Percentiles rank a stretch among this genome's conserved stretches.
These are phyloP conservation scores for Paramecium sonneborni DNA, from an alignment of 73 alveolate genomes.

Conservation along the genomic window DNA sequence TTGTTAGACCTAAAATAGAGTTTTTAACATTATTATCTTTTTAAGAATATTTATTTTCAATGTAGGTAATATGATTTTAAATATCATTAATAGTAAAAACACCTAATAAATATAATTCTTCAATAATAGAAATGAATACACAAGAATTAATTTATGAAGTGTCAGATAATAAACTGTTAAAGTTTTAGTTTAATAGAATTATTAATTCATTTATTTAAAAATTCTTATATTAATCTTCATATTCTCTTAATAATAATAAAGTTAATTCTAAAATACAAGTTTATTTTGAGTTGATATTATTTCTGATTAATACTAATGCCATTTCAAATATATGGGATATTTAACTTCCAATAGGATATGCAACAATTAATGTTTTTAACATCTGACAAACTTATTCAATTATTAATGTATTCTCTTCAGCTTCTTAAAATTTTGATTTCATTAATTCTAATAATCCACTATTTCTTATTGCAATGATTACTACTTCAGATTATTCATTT, in stretches of 20 bases:
- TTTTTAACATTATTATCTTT: neutral
- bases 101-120: neutral
- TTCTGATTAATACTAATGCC: neutral
- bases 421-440: neutral
- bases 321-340: neutral
- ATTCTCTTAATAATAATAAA: neutral
- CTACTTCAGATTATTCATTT: neutral
- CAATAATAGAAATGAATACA: neutral
- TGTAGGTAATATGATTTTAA: neutral
- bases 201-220: neutral
- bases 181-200: neutral
- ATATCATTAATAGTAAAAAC: neutral
- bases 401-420: neutral
- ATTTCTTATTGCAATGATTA: neutral
- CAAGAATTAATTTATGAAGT: neutral
- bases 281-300: neutral
- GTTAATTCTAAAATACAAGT: neutral
- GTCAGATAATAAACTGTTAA: neutral
- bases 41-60: neutral
- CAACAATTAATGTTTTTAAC: constrained; percentile 10
- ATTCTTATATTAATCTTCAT: neutral
- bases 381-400: neutral
- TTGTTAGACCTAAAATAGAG: neutral
- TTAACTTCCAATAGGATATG: neutral
- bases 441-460: neutral